Percentiles rank a stretch among this genome's conserved stretches.
Evolutionary conservation across 139 green algal species (phyloP).

Genomic region (Tetraselmis chui): DNA sequence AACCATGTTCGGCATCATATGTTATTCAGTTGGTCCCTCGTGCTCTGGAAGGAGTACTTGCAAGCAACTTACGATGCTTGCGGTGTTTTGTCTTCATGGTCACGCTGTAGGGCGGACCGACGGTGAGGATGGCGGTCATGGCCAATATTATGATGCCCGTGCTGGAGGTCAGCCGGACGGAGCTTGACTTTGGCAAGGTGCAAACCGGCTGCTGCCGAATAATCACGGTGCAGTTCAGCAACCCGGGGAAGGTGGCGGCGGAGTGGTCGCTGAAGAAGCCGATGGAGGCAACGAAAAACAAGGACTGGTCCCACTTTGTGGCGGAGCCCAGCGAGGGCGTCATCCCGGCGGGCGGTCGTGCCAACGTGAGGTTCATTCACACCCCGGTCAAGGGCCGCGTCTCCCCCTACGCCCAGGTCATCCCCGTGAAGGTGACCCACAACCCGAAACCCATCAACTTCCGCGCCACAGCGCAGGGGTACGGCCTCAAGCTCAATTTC

Average conservation of each 20-base stretch:
- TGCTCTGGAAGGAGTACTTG: no score
- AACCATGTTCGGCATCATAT: no score
- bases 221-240: conserved; percentile 47
- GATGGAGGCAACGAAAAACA: conserved; percentile 42
- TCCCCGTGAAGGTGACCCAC: conserved; percentile 57
- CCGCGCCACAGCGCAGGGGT: conserved; percentile 28
- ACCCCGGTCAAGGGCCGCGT: conserved; percentile 5
- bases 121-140: not conserved
- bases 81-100: no score
- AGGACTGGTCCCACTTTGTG: conserved; percentile 62
- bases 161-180: conserved; percentile 32
- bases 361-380: conserved; percentile 39
- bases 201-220: conserved; percentile 37
- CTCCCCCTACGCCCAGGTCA: conserved; percentile 21
- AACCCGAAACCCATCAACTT: conserved; percentile 40
- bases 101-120: not conserved
- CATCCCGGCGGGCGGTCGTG: conserved; percentile 39
- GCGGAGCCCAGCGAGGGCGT: conserved; percentile 36
- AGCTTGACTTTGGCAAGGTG: conserved; percentile 55
- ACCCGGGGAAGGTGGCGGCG: conserved; percentile 50
- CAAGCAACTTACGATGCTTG: no score
- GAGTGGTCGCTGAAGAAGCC: conserved; percentile 64
- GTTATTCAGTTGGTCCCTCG: no score
- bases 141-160: conserved; percentile 39
- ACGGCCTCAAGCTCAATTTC: conserved; percentile 38